These are phyloP conservation scores for Marasmius fiardii DNA, from an alignment of 1,284 basidiomycete genomes.

Conservation along the genomic window DNA sequence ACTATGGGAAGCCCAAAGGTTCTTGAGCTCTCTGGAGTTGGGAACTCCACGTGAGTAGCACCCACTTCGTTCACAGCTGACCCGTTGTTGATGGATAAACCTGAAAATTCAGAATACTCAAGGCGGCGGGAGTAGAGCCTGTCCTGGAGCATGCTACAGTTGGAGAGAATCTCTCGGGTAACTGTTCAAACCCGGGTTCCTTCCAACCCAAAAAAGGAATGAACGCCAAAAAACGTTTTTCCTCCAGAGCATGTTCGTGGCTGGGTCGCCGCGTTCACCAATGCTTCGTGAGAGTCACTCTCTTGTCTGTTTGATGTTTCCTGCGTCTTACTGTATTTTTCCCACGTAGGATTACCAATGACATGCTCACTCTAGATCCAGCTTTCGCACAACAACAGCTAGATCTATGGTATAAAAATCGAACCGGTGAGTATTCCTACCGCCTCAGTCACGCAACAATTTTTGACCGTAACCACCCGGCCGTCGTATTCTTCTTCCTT, in stretches of 20 bases:
- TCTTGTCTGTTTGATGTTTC: not conserved
- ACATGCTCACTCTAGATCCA: not conserved
- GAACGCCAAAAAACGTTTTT: no score
- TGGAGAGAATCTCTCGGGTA: conserved; percentile 27
- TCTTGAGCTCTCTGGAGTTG: conserved; percentile 28
- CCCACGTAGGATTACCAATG: conserved; percentile 5
- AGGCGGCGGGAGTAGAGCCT: conserved; percentile 18
- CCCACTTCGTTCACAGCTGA: not conserved
- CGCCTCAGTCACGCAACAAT: no score
- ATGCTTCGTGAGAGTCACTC: not conserved
- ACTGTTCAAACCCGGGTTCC: no score
- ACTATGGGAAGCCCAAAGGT: conserved; percentile 28
- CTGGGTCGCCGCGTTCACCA: conserved; percentile 9
- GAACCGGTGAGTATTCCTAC: conserved; percentile 5
- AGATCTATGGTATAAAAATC: conserved; percentile 6
- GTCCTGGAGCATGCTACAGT: conserved; percentile 23
- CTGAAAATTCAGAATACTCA: conserved; percentile 18
- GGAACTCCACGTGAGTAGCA: conserved; percentile 25
- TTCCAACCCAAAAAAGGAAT: not conserved
- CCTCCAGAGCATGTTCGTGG: conserved; percentile 5
- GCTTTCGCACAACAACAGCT: conserved; percentile 2
- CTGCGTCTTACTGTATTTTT: not conserved
- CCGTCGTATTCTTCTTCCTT: not conserved
- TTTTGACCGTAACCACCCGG: not conserved
- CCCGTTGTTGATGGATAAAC: not conserved